Conservation (phyloP, 768 basidiomycete genomes). For the Trametes meyenii region DNA sequence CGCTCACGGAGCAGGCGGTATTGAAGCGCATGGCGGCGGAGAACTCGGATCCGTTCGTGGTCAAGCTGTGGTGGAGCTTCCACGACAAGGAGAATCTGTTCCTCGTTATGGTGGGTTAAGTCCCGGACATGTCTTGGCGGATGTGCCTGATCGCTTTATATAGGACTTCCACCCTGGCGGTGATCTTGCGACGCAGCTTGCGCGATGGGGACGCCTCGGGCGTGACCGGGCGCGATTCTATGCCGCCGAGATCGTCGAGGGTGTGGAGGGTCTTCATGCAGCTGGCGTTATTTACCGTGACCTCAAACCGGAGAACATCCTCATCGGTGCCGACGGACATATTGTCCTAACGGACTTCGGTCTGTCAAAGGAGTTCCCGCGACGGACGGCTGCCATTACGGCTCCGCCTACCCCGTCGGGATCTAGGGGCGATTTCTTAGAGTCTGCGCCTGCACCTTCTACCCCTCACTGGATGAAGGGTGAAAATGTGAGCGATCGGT, state of each 20-base stretch:
- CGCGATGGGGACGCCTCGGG: conserved; percentile 92
- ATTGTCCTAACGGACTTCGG: conserved; percentile 98
- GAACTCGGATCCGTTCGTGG: conserved; percentile 89
- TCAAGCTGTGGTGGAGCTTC: conserved; percentile 96
- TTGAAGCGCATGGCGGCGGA: conserved; percentile 92
- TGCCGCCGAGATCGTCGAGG: conserved; percentile 96
- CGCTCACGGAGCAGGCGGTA: conserved; percentile 94
- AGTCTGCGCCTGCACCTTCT: conserved; percentile 33
- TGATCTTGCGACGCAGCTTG: conserved; percentile 96
- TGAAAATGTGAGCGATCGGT: conserved; percentile 61
- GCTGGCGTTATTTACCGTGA: conserved; percentile 97
- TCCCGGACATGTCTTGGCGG: background rate
- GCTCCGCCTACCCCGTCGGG: conserved; percentile 63
- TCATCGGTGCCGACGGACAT: conserved; percentile 93
- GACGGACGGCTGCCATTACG: conserved; percentile 47
- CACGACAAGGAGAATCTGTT: conserved; percentile 98
- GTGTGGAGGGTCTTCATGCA: conserved; percentile 90
- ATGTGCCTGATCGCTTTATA: conserved; percentile 1
- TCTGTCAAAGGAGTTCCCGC: conserved; percentile 87
- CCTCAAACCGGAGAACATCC: conserved; percentile 95
- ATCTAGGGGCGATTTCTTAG: conserved; percentile 54
- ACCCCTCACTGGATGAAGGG: conserved; percentile 82
- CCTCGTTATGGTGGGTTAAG: conserved; percentile 80
- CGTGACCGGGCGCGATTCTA: conserved; percentile 96
- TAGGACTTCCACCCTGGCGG: conserved; percentile 96